These are phyloP conservation scores for Astragalus glycyphyllos DNA, from an alignment of 306 rosid species.

Conservation along the genomic window DNA sequence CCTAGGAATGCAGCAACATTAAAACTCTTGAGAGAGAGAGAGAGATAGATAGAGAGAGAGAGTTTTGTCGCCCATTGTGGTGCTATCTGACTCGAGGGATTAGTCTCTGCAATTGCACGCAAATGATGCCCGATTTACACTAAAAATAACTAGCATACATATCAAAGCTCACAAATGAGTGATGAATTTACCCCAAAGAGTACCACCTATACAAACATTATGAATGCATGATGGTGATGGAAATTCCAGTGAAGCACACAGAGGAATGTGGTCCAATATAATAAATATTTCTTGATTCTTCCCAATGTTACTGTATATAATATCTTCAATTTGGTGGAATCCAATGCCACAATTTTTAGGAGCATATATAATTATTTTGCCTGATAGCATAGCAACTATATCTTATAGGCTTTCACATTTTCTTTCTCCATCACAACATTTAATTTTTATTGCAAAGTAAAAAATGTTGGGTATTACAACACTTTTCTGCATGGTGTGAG, in stretches of 20 bases:
- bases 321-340: neutral
- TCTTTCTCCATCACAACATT: neutral
- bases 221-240: neutral
- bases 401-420: neutral
- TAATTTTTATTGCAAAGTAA: neutral
- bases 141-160: no score
- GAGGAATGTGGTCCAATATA: constrained; percentile 3
- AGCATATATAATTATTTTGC: neutral
- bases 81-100: no score
- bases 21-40: no score
- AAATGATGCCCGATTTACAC: no score
- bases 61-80: no score
- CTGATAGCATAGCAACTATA: neutral
- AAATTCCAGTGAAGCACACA: neutral
- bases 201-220: neutral
- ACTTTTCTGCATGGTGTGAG: neutral
- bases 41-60: no score
- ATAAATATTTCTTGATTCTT: neutral
- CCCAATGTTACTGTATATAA: no score
- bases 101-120: no score
- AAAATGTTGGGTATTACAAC: neutral
- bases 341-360: neutral
- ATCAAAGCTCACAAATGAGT: neutral
- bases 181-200: neutral
- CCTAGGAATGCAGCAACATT: no score